A percentile compares a stretch with the other conserved stretches of the same genome.
Evolutionary conservation across 768 basidiomycete genomes (phyloP).

Genomic region (Imleria badia): DNA sequence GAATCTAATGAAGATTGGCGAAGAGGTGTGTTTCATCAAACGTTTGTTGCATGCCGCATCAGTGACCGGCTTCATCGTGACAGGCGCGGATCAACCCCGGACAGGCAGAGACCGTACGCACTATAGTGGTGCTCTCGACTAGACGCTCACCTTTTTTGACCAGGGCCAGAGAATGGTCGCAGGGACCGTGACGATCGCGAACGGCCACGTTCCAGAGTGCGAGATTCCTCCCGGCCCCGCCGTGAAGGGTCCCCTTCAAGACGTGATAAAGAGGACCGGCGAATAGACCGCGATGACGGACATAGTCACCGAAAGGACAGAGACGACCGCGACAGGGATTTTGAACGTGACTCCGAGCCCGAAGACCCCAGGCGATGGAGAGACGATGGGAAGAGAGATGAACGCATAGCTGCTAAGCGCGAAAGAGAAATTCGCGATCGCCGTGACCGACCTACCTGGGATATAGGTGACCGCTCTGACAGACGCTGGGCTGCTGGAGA

Average conservation of each 20-base stretch:
- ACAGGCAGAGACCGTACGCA: conserved; percentile 59
- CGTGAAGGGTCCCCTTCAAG: conserved; percentile 56
- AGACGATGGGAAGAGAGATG: conserved; percentile 81
- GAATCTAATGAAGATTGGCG: conserved; percentile 85
- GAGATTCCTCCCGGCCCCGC: conserved; percentile 61
- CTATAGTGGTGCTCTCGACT: not conserved
- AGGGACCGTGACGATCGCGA: conserved; percentile 64
- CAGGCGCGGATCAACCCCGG: conserved; percentile 51
- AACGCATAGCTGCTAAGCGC: conserved; percentile 64
- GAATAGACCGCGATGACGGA: conserved; percentile 35
- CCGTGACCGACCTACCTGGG: conserved; percentile 50
- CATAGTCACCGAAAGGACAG: conserved; percentile 26
- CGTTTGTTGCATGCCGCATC: not conserved
- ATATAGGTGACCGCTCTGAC: conserved; percentile 46
- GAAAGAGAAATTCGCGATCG: conserved; percentile 49
- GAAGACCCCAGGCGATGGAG: conserved; percentile 78
- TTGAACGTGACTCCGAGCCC: conserved; percentile 49
- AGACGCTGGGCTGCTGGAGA: conserved; percentile 60
- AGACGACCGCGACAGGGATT: conserved; percentile 41
- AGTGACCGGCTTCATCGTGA: not conserved
- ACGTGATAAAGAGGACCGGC: conserved; percentile 45
- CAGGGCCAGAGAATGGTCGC: conserved; percentile 55
- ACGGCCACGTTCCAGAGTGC: conserved; percentile 59
- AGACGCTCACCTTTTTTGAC: conserved; percentile 9
- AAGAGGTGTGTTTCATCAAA: conserved; percentile 53